phyloP scores from a whole-genome alignment of 306 rosid genomes.

The Oemleria cerasiformis region DNA sequence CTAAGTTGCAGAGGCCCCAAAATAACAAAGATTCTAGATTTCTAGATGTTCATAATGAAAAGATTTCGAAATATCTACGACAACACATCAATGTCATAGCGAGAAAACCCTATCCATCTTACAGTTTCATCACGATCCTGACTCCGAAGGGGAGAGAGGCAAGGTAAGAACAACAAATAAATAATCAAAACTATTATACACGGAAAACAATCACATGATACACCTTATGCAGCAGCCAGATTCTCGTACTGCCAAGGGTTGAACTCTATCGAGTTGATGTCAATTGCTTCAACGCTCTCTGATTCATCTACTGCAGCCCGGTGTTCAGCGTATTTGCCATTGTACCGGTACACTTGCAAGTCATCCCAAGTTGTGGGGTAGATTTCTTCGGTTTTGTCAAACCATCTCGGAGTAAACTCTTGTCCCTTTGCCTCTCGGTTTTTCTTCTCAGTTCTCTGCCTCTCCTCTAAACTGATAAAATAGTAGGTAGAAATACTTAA shows the following conservation, averaged over 20 bases:
- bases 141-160: conserved; percentile 2
- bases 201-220: not conserved
- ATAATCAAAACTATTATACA: conserved; percentile 15
- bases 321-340: conserved; percentile 58
- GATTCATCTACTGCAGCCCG: conserved; percentile 54
- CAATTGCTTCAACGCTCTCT: conserved; percentile 32
- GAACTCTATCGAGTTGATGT: conserved; percentile 47
- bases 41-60: not conserved
- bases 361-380: conserved; percentile 77
- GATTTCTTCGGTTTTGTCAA: conserved; percentile 62
- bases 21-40: not conserved
- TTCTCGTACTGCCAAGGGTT: conserved; percentile 75
- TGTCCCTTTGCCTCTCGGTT: conserved; percentile 53
- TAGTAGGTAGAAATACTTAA: conserved; percentile 19
- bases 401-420: conserved; percentile 66
- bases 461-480: conserved; percentile 65
- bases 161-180: conserved; percentile 11
- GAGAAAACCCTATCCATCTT: conserved; percentile 12
- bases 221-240: conserved; percentile 37
- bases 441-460: conserved; percentile 76
- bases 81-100: conserved; percentile 14
- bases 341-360: conserved; percentile 67
- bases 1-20: too few relatives aligned
- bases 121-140: conserved; percentile 1
- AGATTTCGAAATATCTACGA: not conserved